Evolutionary conservation across 2,329 filamentous ascomycete species (phyloP).

Genomic region (Cytospora paraplurivora): DNA sequence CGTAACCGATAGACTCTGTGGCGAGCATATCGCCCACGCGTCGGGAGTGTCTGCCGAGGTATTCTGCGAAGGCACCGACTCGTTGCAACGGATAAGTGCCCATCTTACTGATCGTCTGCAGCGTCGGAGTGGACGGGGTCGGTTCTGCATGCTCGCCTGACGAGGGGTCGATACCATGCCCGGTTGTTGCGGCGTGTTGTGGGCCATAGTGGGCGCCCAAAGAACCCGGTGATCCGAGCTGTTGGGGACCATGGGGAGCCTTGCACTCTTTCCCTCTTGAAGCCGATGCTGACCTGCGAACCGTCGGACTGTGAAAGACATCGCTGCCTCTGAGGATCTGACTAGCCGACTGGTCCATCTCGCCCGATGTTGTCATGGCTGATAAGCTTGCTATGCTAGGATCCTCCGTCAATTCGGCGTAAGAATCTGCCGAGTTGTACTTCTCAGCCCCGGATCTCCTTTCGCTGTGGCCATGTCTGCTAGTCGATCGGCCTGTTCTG

Average conservation of each 20-base stretch:
- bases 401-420: slow-evolving; percentile 71
- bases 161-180: slow-evolving; percentile 38
- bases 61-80: slow-evolving; percentile 80
- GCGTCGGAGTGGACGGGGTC: slow-evolving; percentile 45
- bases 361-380: slow-evolving; percentile 67
- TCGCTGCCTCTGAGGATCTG: slow-evolving; percentile 87
- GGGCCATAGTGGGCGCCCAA: slow-evolving; percentile 26
- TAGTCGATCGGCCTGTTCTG: slow-evolving; percentile 54
- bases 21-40: slow-evolving; percentile 81
- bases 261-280: slow-evolving; percentile 34
- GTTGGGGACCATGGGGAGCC: slow-evolving; percentile 14
- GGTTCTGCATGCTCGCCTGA: slow-evolving; percentile 33
- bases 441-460: slow-evolving; percentile 50
- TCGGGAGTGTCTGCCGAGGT: slow-evolving; percentile 76
- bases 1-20: slow-evolving; percentile 92
- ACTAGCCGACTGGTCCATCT: slow-evolving; percentile 80
- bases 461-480: slow-evolving; percentile 51
- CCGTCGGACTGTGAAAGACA: slow-evolving; percentile 80
- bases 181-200: slow-evolving; percentile 44
- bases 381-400: slow-evolving; percentile 63
- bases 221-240: slow-evolving; percentile 1
- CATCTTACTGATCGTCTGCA: slow-evolving; percentile 58
- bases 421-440: slow-evolving; percentile 72
- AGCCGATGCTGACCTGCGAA: slow-evolving; percentile 53
- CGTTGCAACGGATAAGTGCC: slow-evolving; percentile 80